Conservation (phyloP, 129 eudicot genomes). For the Chrysanthemum lavandulifolium region DNA sequence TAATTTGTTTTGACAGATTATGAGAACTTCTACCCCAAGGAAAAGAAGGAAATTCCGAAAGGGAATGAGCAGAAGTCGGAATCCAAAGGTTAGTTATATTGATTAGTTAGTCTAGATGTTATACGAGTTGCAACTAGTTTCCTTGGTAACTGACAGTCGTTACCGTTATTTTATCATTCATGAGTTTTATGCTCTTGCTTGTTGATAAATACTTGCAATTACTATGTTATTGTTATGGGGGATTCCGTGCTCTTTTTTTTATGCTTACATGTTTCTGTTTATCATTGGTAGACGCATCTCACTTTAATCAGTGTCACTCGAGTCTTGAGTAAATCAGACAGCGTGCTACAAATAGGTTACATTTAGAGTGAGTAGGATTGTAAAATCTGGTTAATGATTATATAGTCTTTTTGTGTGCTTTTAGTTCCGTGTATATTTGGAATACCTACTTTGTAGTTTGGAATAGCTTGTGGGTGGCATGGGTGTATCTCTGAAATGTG, state of each 20-base stretch:
- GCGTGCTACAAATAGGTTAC: slow-evolving; percentile 3
- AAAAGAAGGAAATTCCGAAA: slow-evolving; percentile 83
- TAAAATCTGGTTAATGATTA: background rate
- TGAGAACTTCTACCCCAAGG: slow-evolving; percentile 80
- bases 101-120: slow-evolving; percentile 14
- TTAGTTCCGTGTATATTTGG: background rate
- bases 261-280: background rate
- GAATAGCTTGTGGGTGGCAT: slow-evolving; percentile 9
- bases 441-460: slow-evolving; percentile 7
- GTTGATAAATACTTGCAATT: background rate
- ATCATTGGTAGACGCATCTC: background rate
- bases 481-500: background rate
- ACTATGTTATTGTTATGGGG: slow-evolving; percentile 4
- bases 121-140: background rate
- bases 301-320: background rate
- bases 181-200: background rate
- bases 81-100: slow-evolving; percentile 62
- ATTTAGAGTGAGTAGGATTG: background rate
- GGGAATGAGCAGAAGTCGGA: slow-evolving; percentile 69
- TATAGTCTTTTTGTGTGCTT: background rate
- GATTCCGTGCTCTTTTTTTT: background rate
- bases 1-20: slow-evolving; percentile 49
- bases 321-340: background rate
- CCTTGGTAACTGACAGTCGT: no score
- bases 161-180: no score